phyloP scores from a whole-genome alignment of 176 grass and related monocot species.

The Carex pumila region DNA sequence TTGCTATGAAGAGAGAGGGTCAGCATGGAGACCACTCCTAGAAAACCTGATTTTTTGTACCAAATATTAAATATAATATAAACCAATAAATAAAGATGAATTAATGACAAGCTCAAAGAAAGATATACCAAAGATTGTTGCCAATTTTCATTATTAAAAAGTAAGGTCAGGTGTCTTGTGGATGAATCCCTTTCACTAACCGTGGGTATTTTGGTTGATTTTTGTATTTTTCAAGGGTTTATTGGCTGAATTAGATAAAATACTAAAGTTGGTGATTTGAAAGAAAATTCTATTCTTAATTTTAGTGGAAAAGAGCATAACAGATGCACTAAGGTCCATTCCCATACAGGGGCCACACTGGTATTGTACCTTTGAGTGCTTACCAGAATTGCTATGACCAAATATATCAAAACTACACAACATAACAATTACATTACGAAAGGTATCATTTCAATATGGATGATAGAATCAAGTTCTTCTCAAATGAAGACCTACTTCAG shows the following conservation, averaged over 20 bases:
- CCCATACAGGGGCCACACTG: neutral
- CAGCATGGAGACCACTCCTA: conserved; percentile 76
- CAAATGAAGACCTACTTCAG: neutral
- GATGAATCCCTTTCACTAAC: neutral
- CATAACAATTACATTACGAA: neutral
- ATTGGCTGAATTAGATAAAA: neutral
- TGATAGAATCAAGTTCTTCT: neutral
- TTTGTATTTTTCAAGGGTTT: neutral
- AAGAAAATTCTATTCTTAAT: neutral
- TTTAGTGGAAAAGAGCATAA: neutral
- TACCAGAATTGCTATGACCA: neutral
- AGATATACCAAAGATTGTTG: neutral
- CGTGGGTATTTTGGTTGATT: neutral
- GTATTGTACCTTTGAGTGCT: neutral
- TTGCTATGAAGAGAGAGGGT: conserved; percentile 60
- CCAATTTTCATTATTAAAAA: neutral
- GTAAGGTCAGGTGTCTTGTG: no score
- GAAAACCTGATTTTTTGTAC: conserved; percentile 47
- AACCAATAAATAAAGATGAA: neutral
- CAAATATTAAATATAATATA: neutral
- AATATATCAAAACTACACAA: neutral
- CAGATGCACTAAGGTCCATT: neutral
- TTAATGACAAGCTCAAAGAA: neutral
- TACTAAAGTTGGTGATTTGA: neutral
- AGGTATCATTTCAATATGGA: neutral